A percentile compares a stretch with the other conserved stretches of the same genome.
Conservation (phyloP, 108 stramenopile genomes). For the Skeletonema marinoi region DNA sequence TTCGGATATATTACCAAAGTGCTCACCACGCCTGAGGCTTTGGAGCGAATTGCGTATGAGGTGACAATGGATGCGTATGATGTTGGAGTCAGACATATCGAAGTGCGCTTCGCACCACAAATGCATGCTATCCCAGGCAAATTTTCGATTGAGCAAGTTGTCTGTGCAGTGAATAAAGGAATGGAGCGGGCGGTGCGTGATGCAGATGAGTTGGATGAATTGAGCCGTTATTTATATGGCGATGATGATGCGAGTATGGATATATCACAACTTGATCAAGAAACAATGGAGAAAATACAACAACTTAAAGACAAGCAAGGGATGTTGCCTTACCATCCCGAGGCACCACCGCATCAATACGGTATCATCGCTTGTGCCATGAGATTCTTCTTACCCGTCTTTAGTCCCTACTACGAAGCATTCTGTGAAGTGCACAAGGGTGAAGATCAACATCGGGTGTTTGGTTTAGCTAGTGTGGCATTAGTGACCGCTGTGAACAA, state of each 20-base stretch:
- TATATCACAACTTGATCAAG: background rate
- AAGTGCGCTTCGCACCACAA: constrained; percentile 40
- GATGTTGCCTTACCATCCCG: constrained; percentile 32
- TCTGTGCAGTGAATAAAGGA: constrained; percentile 27
- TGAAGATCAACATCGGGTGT: constrained; percentile 39
- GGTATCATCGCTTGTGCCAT: constrained; percentile 44
- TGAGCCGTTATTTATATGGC: background rate
- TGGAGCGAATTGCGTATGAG: constrained; percentile 42
- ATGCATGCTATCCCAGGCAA: constrained; percentile 37
- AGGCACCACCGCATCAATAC: constrained; percentile 42
- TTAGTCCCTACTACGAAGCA: constrained; percentile 37
- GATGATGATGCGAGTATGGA: background rate
- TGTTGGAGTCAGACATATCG: constrained; percentile 34
- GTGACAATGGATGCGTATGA: constrained; percentile 39
- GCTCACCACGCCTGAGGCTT: constrained; percentile 11
- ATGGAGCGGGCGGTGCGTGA: constrained; percentile 33
- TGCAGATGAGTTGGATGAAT: constrained; percentile 39
- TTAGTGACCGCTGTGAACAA: constrained; percentile 40
- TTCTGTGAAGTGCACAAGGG: constrained; percentile 47
- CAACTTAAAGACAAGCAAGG: background rate
- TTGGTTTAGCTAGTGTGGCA: constrained; percentile 38
- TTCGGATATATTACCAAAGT: constrained; percentile 30
- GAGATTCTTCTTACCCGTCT: constrained; percentile 36
- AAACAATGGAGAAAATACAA: constrained; percentile 5
- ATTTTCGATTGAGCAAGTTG: constrained; percentile 36